Conservation (phyloP, 2,329 filamentous ascomycete species). For the Pleurostoma richardsiae region DNA sequence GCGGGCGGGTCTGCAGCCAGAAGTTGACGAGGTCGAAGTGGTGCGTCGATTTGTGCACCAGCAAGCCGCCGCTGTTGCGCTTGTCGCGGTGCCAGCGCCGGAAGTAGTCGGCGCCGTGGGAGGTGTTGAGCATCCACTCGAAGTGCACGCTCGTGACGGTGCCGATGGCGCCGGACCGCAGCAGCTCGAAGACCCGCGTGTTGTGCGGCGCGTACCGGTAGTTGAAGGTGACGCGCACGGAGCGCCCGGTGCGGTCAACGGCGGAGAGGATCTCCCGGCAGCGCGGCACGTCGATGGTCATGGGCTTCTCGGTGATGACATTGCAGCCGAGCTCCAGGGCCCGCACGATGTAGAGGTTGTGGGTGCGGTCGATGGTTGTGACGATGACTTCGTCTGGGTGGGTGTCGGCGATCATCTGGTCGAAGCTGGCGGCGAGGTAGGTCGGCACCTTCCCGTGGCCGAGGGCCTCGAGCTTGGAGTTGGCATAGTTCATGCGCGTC, state of each 20-base stretch:
- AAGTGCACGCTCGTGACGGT: slow-evolving; percentile 54
- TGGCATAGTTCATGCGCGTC: slow-evolving; percentile 54
- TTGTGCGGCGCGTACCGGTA: slow-evolving; percentile 63
- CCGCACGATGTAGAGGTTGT: slow-evolving; percentile 54
- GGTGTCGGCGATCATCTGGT: slow-evolving; percentile 51
- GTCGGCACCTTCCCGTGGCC: slow-evolving; percentile 45
- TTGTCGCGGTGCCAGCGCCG: slow-evolving; percentile 60
- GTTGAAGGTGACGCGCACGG: slow-evolving; percentile 57
- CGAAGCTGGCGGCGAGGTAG: slow-evolving; percentile 49
- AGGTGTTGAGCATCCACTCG: slow-evolving; percentile 59
- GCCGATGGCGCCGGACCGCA: slow-evolving; percentile 50
- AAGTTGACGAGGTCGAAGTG: slow-evolving; percentile 62
- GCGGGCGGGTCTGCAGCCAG: slow-evolving; percentile 51
- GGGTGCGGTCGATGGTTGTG: slow-evolving; percentile 58
- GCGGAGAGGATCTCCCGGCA: slow-evolving; percentile 50
- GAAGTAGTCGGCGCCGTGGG: slow-evolving; percentile 59
- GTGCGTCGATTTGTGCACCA: slow-evolving; percentile 60
- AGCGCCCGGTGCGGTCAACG: slow-evolving; percentile 40
- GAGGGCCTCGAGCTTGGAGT: slow-evolving; percentile 37
- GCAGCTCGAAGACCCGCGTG: slow-evolving; percentile 50
- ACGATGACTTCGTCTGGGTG: slow-evolving; percentile 57
- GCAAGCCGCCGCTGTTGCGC: slow-evolving; percentile 52
- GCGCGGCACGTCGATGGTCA: slow-evolving; percentile 55
- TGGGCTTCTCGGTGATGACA: slow-evolving; percentile 60
- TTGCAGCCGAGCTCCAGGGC: slow-evolving; percentile 55